Conservation (phyloP, 805 yeast genomes). For the Zygoascus bituminiphila region DNA sequence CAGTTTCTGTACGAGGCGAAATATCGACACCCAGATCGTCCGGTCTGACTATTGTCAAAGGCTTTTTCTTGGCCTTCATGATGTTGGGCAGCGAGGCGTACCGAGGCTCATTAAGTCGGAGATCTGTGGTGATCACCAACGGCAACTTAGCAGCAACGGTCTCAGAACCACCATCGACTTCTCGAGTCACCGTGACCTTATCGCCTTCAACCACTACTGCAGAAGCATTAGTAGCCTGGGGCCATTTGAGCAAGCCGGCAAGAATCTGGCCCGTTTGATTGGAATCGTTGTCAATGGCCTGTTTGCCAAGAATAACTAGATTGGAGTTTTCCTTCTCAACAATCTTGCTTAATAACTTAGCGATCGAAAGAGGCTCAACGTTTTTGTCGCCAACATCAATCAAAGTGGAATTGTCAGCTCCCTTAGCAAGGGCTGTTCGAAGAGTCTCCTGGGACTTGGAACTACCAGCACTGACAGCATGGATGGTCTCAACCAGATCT, state of each 20-base stretch:
- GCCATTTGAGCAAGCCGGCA: conserved; percentile 90
- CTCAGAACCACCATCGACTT: conserved; percentile 93
- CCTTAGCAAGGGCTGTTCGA: conserved; percentile 88
- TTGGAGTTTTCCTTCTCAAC: conserved; percentile 66
- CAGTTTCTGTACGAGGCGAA: conserved; percentile 53
- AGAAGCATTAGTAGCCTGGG: conserved; percentile 93
- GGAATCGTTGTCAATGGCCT: conserved; percentile 91
- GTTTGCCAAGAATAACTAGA: conserved; percentile 86
- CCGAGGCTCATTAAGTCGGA: conserved; percentile 90
- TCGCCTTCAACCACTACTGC: conserved; percentile 58
- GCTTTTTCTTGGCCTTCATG: conserved; percentile 98
- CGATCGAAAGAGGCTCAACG: conserved; percentile 82
- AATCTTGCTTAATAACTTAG: conserved; percentile 69
- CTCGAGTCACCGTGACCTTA: conserved; percentile 67
- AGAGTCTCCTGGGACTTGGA: conserved; percentile 79
- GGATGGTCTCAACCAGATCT: conserved; percentile 65
- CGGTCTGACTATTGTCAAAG: conserved; percentile 57
- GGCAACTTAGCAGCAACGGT: conserved; percentile 73
- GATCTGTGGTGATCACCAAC: conserved; percentile 80
- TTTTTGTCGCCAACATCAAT: conserved; percentile 66
- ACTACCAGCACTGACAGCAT: conserved; percentile 88
- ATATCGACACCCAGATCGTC: conserved; percentile 65
- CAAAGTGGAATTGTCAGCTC: conserved; percentile 79
- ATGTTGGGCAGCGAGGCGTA: conserved; percentile 92
- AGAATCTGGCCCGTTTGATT: conserved; percentile 96